phyloP scores from a whole-genome alignment of 805 yeast genomes.

The Wickerhamiella azyma region DNA sequence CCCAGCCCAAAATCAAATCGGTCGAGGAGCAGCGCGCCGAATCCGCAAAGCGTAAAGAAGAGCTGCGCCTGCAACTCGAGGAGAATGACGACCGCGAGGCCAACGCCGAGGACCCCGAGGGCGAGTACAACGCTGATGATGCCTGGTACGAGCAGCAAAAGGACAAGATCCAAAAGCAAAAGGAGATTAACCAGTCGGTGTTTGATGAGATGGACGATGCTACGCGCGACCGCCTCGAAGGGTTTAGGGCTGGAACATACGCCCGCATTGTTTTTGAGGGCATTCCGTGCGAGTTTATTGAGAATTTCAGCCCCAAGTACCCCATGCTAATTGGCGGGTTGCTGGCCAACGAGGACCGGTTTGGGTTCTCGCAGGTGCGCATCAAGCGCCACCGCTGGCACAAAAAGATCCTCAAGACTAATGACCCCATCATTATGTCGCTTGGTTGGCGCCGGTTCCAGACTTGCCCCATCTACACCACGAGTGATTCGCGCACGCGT shows the following conservation, averaged over 20 bases:
- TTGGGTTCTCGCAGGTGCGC: slow-evolving; percentile 85
- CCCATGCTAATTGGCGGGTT: slow-evolving; percentile 89
- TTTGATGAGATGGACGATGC: slow-evolving; percentile 54
- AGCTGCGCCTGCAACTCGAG: slow-evolving; percentile 78
- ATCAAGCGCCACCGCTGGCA: slow-evolving; percentile 99
- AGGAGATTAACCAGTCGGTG: slow-evolving; percentile 74
- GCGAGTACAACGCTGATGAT: slow-evolving; percentile 52
- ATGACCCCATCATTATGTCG: slow-evolving; percentile 87
- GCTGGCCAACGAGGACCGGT: slow-evolving; percentile 77
- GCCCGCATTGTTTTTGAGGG: slow-evolving; percentile 74
- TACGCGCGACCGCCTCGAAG: slow-evolving; percentile 75
- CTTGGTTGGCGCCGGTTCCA: slow-evolving; percentile 98
- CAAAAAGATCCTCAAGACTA: slow-evolving; percentile 84
- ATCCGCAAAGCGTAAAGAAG: slow-evolving; percentile 83
- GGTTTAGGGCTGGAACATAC: slow-evolving; percentile 85
- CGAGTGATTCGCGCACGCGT: slow-evolving; percentile 94
- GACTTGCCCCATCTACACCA: slow-evolving; percentile 88
- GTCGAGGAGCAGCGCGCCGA: slow-evolving; percentile 62
- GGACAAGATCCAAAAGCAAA: slow-evolving; percentile 91
- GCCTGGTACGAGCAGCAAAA: slow-evolving; percentile 97
- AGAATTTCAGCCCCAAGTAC: slow-evolving; percentile 69
- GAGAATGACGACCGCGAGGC: slow-evolving; percentile 53
- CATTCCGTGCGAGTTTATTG: slow-evolving; percentile 81
- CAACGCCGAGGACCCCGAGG: slow-evolving; percentile 68
- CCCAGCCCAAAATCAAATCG: slow-evolving; percentile 28